Percentiles rank a stretch among this genome's conserved stretches.
These are phyloP conservation scores for Dothiorella sarmentorum DNA, from an alignment of 2,329 filamentous ascomycete genomes.

Conservation along the genomic window DNA sequence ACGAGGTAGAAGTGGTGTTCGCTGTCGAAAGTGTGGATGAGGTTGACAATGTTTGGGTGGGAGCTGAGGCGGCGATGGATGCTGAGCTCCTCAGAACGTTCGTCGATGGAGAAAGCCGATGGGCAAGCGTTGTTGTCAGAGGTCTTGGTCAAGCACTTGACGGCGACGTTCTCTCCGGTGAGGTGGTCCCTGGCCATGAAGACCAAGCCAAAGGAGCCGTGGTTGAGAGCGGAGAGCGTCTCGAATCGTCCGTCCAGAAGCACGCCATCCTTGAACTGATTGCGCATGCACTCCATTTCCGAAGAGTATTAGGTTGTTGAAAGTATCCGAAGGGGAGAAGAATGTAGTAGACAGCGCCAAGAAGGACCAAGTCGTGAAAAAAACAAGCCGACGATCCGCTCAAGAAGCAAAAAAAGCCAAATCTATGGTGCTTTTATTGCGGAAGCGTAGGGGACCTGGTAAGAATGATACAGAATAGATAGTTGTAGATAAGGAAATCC, in stretches of 20 bases:
- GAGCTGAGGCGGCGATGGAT: constrained; percentile 75
- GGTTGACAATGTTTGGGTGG: constrained; percentile 91
- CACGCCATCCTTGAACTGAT: constrained; percentile 74
- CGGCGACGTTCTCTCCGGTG: constrained; percentile 78
- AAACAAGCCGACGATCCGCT: constrained; percentile 32
- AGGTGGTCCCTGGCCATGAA: constrained; percentile 81
- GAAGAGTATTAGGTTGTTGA: constrained; percentile 15
- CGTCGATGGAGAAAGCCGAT: constrained; percentile 70
- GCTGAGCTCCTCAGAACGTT: constrained; percentile 74
- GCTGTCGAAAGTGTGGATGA: constrained; percentile 88
- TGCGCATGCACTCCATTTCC: constrained; percentile 79
- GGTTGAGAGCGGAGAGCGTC: constrained; percentile 91
- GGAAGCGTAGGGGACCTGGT: constrained; percentile 21
- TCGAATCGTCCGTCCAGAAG: constrained; percentile 85
- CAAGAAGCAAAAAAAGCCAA: constrained; percentile 26
- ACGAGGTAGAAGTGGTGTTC: constrained; percentile 87
- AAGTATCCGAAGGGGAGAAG: constrained; percentile 35
- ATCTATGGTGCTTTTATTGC: constrained; percentile 20
- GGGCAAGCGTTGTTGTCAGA: constrained; percentile 57
- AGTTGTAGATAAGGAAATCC: constrained; percentile 15
- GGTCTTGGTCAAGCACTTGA: constrained; percentile 93
- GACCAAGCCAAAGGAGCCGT: constrained; percentile 98
- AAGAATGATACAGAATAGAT: constrained; percentile 23
- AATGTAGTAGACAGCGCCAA: constrained; percentile 21
- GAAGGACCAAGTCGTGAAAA: constrained; percentile 27